These are phyloP conservation scores for Colletotrichum sansevieriae DNA, from an alignment of 2,329 filamentous ascomycete species.

Conservation along the genomic window DNA sequence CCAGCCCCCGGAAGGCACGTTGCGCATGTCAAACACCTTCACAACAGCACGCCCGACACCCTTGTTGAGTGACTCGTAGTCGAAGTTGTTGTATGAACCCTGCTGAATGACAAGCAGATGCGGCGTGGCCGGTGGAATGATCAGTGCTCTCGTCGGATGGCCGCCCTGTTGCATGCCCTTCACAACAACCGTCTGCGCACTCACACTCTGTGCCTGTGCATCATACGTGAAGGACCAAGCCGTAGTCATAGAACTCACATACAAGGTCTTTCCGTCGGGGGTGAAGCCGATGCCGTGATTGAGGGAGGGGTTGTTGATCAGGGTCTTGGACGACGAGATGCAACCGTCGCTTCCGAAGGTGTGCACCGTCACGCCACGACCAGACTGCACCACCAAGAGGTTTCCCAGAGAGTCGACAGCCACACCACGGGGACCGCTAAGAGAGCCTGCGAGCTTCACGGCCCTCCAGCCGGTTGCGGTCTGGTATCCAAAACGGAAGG, in stretches of 20 bases:
- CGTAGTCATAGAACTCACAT: slow-evolving; percentile 54
- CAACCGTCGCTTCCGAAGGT: slow-evolving; percentile 56
- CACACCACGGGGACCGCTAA: slow-evolving; percentile 53
- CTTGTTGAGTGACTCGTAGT: slow-evolving; percentile 51
- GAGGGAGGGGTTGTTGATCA: slow-evolving; percentile 51
- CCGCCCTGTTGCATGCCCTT: slow-evolving; percentile 55
- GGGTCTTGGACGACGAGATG: slow-evolving; percentile 53
- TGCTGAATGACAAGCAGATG: slow-evolving; percentile 55
- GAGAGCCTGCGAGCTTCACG: slow-evolving; percentile 55
- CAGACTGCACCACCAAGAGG: slow-evolving; percentile 54
- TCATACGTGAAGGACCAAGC: slow-evolving; percentile 72
- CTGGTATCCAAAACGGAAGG: slow-evolving; percentile 48
- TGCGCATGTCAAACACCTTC: slow-evolving; percentile 57
- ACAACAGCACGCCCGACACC: slow-evolving; percentile 54
- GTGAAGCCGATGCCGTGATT: slow-evolving; percentile 57
- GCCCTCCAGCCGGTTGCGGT: slow-evolving; percentile 53
- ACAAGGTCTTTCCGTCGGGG: slow-evolving; percentile 55
- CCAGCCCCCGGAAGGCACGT: slow-evolving; percentile 52
- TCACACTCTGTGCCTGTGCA: slow-evolving; percentile 59
- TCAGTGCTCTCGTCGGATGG: slow-evolving; percentile 54
- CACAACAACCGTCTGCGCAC: slow-evolving; percentile 56
- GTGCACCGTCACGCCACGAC: slow-evolving; percentile 54
- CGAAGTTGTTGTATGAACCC: slow-evolving; percentile 56
- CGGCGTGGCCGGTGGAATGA: slow-evolving; percentile 52
- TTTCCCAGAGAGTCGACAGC: slow-evolving; percentile 53